Evolutionary conservation across 805 yeast genomes (phyloP), one percentile per base, ranked within the genome.

Genomic region (Saturnispora sanitii): DNA sequence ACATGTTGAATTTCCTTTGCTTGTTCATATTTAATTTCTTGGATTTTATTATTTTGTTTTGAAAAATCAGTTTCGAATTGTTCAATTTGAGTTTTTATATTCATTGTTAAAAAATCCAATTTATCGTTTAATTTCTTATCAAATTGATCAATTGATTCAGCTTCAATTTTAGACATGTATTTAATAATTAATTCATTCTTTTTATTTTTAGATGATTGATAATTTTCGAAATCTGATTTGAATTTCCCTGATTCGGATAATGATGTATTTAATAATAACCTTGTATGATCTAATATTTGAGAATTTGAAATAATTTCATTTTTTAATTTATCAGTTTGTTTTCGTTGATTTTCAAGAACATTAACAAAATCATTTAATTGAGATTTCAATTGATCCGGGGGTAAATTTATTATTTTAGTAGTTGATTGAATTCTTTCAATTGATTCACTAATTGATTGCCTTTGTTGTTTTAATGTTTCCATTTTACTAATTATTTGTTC

Each of bases 401-500:
- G 46, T 29, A 72, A 76, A 26, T 66, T 57, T 27, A 81, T 52
- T 0, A 68, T 45, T 19, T 65, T 70, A 2, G 77, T 67, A 1
- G 76, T 63, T 1, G 59, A 48, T n/a, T 57, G 56, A 3, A 85
- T 54, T 35, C 83, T 65, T 8, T 59, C 57, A 3, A 77, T 67
- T 45, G 79, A 83, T 15, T 71, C 75, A 2, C 50, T 45, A 4
- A 75, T 55, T 2, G 75, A 65, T 8, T 53, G 52, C 43, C 66
- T 64, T 35, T 70, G 69, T 37, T 73, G 73, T 27, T 65, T 62
- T 34, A 82, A 54, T 38, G 73, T 75, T 30, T 81, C 84, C 18
- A 78, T 58, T 46, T 73, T 73, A 22, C 82, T 77, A 17, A 88
- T 55, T 1, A 77, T 74, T 45, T 77, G 68, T 54, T 86, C 95